Base-by-base conservation (phyloP, 306 rosid species). In the Vigna nakashimae region DNA sequence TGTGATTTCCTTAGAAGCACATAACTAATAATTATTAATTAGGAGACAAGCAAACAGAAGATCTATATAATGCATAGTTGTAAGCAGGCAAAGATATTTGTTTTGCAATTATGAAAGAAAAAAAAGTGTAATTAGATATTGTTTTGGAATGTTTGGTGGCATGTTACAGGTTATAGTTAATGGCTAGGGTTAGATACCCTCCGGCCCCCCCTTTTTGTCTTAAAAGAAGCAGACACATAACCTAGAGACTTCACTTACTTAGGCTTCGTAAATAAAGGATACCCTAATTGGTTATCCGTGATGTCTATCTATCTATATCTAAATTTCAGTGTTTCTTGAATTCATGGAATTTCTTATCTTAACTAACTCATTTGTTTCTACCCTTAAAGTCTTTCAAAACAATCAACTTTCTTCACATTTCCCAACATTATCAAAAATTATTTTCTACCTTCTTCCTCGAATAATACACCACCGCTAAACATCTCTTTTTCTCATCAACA, bases 311-410 rank as follows among this genome's bases (percentile, higher is more conserved):
- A 75, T 88, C 83, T 80, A 62, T 79, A 40, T 85, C 81, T 91
- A 84, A 90, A 90, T 83, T 92, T 92, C 91, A 88, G 97, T 80
- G 91, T 87, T 90, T 84, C 92, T 92, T 83, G 89, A 85, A 88
- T 84, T 88, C 86, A 87, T 87, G 81, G 79, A 90, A 80, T 87
- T 72, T 90, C 91, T 76, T 87, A 68, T 80, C 88, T 73, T 87
- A 88, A 86, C 86, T 80, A 88, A 79, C 86, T 84, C 13, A 74
- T 81, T 85, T 88, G 89, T 82, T 85, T 79, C 75, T 52, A 40
- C 75, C 80, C 15, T 65, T 65, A 12, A 20, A 70, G 78, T 68
- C 30, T 66, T 79, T 45, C 6, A 63, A 81, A 74, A 84, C 56
- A 38, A 70, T 67, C 69, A 30, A 22, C 36, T 53, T 43, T 76